Conservation (phyloP, 106 monocot genomes). For the Platanthera zijinensis region DNA sequence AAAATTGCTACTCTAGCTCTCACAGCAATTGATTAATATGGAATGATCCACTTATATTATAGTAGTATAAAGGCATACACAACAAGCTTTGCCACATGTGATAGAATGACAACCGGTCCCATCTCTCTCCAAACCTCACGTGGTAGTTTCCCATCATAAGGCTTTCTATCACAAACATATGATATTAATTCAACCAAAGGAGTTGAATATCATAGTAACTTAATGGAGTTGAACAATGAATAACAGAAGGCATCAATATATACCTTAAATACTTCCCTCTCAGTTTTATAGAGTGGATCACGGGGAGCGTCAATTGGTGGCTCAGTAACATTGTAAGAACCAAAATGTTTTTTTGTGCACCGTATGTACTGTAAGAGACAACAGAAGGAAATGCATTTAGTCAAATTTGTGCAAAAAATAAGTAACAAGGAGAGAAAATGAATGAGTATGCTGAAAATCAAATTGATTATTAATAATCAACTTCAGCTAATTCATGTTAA, state of each 20-base stretch:
- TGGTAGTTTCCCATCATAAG: too few species aligned
- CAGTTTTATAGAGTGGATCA: constrained; percentile 79
- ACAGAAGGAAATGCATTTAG: not conserved
- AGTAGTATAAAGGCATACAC: too few species aligned
- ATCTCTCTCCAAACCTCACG: too few species aligned
- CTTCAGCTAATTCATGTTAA: not conserved
- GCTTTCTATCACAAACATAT: too few species aligned
- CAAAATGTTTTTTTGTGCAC: constrained; percentile 77
- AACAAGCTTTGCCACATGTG: not conserved
- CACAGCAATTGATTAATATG: too few species aligned
- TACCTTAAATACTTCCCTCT: constrained; percentile 79
- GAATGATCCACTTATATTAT: too few species aligned
- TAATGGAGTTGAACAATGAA: not conserved
- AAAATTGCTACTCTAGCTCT: too few species aligned
- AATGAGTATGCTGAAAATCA: not conserved
- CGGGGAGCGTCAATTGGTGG: constrained; percentile 83
- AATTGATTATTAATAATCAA: not conserved
- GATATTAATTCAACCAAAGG: not conserved
- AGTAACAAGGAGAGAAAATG: not conserved
- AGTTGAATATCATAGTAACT: not conserved
- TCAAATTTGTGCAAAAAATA: not conserved
- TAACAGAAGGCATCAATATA: not conserved
- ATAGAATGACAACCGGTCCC: too few species aligned
- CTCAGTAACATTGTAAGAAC: constrained; percentile 74
- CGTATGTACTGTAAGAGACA: constrained; percentile 51